Percentiles rank a stretch among this genome's conserved stretches.
Evolutionary conservation across 2,329 filamentous ascomycete genomes (phyloP).

Genomic region (Cephalotrichum gorgonifer): DNA sequence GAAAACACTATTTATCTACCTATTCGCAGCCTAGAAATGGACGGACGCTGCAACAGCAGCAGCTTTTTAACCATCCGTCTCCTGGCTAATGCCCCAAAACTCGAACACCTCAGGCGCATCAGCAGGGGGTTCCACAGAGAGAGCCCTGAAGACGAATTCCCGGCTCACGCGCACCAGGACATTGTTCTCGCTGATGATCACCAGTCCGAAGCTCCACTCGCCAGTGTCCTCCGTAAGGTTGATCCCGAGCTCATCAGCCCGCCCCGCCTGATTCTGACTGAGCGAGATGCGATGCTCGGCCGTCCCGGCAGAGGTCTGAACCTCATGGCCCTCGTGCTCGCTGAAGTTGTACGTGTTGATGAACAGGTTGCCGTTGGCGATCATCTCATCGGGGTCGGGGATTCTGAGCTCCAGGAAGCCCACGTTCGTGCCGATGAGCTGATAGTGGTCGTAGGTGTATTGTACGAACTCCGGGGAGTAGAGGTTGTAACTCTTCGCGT

Average conservation of each 20-base stretch:
- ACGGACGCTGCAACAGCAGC: too few species aligned
- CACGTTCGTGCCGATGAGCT: not conserved
- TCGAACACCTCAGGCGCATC: not conserved
- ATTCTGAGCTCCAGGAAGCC: not conserved
- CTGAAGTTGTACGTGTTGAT: not conserved
- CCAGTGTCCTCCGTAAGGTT: not conserved
- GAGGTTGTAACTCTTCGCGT: not conserved
- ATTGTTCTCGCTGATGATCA: not conserved
- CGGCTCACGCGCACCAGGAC: not conserved
- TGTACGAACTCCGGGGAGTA: not conserved
- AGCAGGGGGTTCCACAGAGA: not conserved
- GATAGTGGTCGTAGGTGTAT: not conserved
- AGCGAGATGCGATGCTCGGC: not conserved
- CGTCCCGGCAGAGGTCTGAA: not conserved
- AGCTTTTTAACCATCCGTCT: not conserved
- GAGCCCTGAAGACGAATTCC: not conserved
- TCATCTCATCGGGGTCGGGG: not conserved
- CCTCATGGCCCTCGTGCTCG: not conserved
- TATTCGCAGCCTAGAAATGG: too few species aligned
- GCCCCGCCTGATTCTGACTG: not conserved
- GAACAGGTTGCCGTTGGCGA: not conserved
- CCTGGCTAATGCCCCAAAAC: not conserved
- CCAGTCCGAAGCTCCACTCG: not conserved
- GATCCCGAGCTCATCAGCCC: not conserved
- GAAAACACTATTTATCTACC: too few species aligned